Conservation (phyloP, 805 yeast genomes). For the Starmerella geochares region DNA sequence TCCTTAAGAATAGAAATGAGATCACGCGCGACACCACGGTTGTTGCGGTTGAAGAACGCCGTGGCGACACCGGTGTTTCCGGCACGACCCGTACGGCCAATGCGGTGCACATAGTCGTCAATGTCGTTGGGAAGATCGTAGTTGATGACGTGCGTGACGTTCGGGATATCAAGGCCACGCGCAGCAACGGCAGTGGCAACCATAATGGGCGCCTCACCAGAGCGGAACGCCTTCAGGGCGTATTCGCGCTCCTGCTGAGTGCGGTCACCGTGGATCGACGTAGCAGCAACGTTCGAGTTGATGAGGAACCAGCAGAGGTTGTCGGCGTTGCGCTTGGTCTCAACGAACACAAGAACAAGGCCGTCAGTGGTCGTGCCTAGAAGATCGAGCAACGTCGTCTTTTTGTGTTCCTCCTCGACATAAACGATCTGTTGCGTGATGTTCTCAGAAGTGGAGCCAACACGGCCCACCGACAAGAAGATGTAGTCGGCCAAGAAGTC, state of each 20-base stretch:
- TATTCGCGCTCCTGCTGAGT: slow-evolving; percentile 96
- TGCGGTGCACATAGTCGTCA: slow-evolving; percentile 98
- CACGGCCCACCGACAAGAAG: slow-evolving; percentile 96
- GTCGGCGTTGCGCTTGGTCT: slow-evolving; percentile 98
- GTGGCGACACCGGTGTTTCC: slow-evolving; percentile 98
- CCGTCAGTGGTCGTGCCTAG: slow-evolving; percentile 66
- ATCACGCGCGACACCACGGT: slow-evolving; percentile 79
- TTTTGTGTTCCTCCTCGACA: slow-evolving; percentile 90
- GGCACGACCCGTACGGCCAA: slow-evolving; percentile 99
- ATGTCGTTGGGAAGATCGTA: slow-evolving; percentile 94
- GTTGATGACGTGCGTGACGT: slow-evolving; percentile 94
- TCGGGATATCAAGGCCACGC: slow-evolving; percentile 99
- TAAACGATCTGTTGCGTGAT: slow-evolving; percentile 87
- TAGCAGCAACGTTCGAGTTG: slow-evolving; percentile 85
- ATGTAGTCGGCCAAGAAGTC: slow-evolving; percentile 94
- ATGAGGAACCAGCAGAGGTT: slow-evolving; percentile 83
- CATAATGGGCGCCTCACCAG: slow-evolving; percentile 83
- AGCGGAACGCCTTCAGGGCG: slow-evolving; percentile 87
- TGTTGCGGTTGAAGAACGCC: slow-evolving; percentile 94
- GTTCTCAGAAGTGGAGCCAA: slow-evolving; percentile 97
- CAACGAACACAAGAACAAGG: slow-evolving; percentile 88
- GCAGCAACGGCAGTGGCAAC: slow-evolving; percentile 99
- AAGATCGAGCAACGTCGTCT: slow-evolving; percentile 79
- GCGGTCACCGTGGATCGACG: slow-evolving; percentile 99
- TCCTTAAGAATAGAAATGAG: slow-evolving; percentile 77